Evolutionary conservation across 331 rosid genomes (phyloP).

Genomic region (Quercus tomentella): DNA sequence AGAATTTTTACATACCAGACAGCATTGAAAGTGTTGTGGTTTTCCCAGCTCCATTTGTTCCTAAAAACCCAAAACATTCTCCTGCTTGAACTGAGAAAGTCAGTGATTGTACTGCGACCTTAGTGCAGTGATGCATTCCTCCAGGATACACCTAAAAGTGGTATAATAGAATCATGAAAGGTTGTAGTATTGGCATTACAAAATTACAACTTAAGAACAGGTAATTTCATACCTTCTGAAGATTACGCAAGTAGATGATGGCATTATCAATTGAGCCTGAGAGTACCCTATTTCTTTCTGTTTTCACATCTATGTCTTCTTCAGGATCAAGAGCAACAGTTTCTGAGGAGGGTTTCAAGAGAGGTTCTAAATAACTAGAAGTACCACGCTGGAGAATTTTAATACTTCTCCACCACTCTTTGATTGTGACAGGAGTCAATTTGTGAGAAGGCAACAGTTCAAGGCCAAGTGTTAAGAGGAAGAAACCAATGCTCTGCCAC

Average conservation of each 20-base stretch:
- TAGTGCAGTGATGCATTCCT: constrained; percentile 46
- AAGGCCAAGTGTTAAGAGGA: constrained; percentile 72
- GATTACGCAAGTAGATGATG: constrained; percentile 74
- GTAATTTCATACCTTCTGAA: constrained; percentile 56
- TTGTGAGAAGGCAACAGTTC: constrained; percentile 67
- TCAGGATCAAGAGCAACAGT: constrained; percentile 39
- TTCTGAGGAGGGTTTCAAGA: constrained; percentile 52
- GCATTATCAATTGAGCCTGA: constrained; percentile 80
- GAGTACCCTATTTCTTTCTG: constrained; percentile 48
- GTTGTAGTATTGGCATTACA: not conserved
- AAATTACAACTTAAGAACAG: not conserved
- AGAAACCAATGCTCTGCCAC: constrained; percentile 66
- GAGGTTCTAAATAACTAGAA: constrained; percentile 53
- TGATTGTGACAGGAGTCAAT: constrained; percentile 39
- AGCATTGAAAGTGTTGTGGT: constrained; percentile 92
- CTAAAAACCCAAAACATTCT: constrained; percentile 95
- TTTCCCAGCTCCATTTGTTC: constrained; percentile 99
- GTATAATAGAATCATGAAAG: constrained; percentile 18
- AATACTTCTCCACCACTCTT: constrained; percentile 50
- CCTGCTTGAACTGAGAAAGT: constrained; percentile 84
- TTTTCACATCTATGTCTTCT: constrained; percentile 76
- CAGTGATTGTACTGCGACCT: constrained; percentile 83
- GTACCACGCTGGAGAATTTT: constrained; percentile 15
- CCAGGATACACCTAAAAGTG: constrained; percentile 67
- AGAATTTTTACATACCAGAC: constrained; percentile 52